Percentiles rank a stretch among this genome's conserved stretches.
These are phyloP conservation scores for Nephelium lappaceum DNA, from an alignment of 345 rosid species.

Conservation along the genomic window DNA sequence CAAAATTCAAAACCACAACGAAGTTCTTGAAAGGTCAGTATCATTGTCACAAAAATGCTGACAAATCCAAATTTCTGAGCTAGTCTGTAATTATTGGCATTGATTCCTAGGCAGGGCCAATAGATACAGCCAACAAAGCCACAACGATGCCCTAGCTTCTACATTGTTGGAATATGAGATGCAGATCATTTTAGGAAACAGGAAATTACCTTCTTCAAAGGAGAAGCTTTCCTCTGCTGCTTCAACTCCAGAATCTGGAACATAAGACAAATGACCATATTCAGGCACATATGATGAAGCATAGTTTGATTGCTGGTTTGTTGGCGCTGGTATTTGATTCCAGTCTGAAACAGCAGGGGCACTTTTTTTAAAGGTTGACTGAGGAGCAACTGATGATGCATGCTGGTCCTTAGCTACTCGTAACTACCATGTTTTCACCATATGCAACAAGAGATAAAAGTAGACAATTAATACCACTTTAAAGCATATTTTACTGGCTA, in stretches of 20 bases:
- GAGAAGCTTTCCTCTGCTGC: slow-evolving; percentile 45
- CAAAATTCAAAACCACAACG: background rate
- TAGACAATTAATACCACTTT: slow-evolving; percentile 12
- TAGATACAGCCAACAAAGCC: slow-evolving; percentile 4
- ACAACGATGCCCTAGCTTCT: background rate
- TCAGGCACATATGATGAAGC: slow-evolving; percentile 50
- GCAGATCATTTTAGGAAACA: background rate
- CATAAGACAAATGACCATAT: slow-evolving; percentile 43
- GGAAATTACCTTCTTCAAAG: slow-evolving; percentile 58
- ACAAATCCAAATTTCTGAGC: background rate
- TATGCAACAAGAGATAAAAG: slow-evolving; percentile 13
- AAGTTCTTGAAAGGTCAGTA: background rate
- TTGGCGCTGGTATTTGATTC: slow-evolving; percentile 46
- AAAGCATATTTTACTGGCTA: background rate
- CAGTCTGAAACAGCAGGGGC: slow-evolving; percentile 63
- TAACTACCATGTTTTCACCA: slow-evolving; percentile 46
- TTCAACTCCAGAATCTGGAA: slow-evolving; percentile 56
- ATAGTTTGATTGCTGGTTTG: slow-evolving; percentile 58
- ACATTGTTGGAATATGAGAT: background rate
- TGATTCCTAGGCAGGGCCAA: background rate
- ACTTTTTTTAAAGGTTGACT: slow-evolving; percentile 47
- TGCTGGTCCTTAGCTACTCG: slow-evolving; percentile 62
- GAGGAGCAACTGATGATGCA: slow-evolving; percentile 52
- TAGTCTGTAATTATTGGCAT: background rate
- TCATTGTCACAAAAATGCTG: background rate